Percentiles rank a stretch among this genome's conserved stretches.
Conservation (phyloP, 1,284 basidiomycete genomes). For the Trametes versicolor region DNA sequence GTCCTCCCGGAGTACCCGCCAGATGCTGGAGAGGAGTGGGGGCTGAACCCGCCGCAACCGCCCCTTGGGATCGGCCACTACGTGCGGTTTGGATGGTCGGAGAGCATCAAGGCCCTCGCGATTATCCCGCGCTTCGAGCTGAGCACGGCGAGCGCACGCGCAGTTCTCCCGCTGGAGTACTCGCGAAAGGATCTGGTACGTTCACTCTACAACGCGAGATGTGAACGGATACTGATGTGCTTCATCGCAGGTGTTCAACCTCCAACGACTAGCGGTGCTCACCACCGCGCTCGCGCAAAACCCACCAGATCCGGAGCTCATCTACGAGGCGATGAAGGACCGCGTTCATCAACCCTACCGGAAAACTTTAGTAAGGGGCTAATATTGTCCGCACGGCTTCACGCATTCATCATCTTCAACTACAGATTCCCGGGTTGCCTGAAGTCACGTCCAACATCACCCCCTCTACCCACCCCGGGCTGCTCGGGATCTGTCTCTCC, state of each 20-base stretch:
- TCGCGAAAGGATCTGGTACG: constrained; percentile 92
- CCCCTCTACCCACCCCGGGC: constrained; percentile 88
- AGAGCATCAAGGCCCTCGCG: constrained; percentile 91
- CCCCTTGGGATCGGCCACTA: constrained; percentile 95
- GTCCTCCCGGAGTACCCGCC: constrained; percentile 97
- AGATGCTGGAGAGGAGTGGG: constrained; percentile 94
- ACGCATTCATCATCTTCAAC: not conserved
- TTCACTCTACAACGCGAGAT: constrained; percentile 29
- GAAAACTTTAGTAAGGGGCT: constrained; percentile 74
- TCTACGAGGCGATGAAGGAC: constrained; percentile 99
- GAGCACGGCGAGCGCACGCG: constrained; percentile 94
- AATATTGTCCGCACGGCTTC: not conserved
- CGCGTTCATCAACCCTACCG: constrained; percentile 98
- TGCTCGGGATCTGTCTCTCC: constrained; percentile 97
- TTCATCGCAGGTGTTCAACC: constrained; percentile 87
- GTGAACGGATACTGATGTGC: not conserved
- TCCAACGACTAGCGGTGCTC: constrained; percentile 97
- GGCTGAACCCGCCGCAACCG: constrained; percentile 86
- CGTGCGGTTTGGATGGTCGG: constrained; percentile 90
- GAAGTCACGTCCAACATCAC: constrained; percentile 92
- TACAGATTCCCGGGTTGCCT: constrained; percentile 93
- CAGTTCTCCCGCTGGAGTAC: constrained; percentile 87
- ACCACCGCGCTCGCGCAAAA: constrained; percentile 93
- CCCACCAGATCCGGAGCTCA: constrained; percentile 93
- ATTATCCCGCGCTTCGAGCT: constrained; percentile 98